Conservation (phyloP, 192 early-diverging fungal species). For the Spizellomyces punctatus region DNA sequence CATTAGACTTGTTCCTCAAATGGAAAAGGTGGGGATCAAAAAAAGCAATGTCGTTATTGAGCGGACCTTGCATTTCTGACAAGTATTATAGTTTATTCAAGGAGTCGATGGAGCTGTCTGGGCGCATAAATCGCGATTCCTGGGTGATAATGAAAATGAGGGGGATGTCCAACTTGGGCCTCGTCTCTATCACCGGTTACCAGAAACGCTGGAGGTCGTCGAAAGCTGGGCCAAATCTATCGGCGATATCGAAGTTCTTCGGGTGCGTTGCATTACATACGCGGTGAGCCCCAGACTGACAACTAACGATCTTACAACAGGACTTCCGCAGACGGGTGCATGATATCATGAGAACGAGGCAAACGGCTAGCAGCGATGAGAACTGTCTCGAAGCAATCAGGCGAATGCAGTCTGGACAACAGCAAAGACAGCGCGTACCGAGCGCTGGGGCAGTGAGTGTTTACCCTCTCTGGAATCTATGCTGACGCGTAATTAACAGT, state of each 20-base stretch:
- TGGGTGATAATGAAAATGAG: no score
- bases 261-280: no score
- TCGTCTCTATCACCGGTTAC: no score
- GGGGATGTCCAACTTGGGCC: no score
- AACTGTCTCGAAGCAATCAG: conserved; percentile 24
- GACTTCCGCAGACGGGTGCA: conserved; percentile 31
- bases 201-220: no score
- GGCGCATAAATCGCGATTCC: not conserved
- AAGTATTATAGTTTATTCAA: conserved; percentile 17
- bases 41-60: no score
- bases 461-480: no score
- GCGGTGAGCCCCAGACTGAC: no score
- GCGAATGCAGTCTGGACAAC: not conserved
- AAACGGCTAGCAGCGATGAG: conserved; percentile 20
- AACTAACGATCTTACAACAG: not conserved
- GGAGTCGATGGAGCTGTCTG: conserved; percentile 7
- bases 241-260: no score
- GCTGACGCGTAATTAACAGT: no score
- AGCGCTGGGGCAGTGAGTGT: no score
- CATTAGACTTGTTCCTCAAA: conserved; percentile 35
- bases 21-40: conserved; percentile 30
- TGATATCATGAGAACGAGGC: conserved; percentile 16
- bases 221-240: no score
- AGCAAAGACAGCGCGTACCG: not conserved
- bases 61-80: not conserved